These are phyloP conservation scores for Rutstroemia sp. DNA, from an alignment of 2,329 filamentous ascomycete species.

Conservation along the genomic window DNA sequence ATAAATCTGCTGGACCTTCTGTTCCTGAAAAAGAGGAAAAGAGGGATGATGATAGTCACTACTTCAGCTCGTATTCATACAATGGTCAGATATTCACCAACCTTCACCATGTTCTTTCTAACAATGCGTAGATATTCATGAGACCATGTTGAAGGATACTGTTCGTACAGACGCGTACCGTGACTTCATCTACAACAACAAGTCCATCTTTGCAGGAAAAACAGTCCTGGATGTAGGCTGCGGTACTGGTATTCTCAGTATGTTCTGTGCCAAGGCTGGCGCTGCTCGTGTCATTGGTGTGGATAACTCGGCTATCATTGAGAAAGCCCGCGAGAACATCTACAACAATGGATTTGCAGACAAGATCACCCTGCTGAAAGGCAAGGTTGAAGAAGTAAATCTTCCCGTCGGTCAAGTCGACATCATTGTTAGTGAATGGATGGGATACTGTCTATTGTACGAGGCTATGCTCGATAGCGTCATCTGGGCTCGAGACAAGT, in stretches of 20 bases:
- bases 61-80: slow-evolving; percentile 58
- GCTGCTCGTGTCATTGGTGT: slow-evolving; percentile 98
- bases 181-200: slow-evolving; percentile 93
- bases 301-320: slow-evolving; percentile 99
- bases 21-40: slow-evolving; percentile 26
- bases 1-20: slow-evolving; percentile 26
- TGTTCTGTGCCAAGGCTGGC: slow-evolving; percentile 85
- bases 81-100: slow-evolving; percentile 43
- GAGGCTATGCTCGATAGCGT: slow-evolving; percentile 99
- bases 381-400: slow-evolving; percentile 98
- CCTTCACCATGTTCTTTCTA: slow-evolving; percentile 8
- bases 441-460: slow-evolving; percentile 98
- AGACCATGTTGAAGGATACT: slow-evolving; percentile 89
- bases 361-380: slow-evolving; percentile 96
- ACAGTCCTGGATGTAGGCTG: slow-evolving; percentile 95
- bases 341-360: slow-evolving; percentile 82
- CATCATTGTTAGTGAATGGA: slow-evolving; percentile 99
- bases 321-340: slow-evolving; percentile 96
- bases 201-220: slow-evolving; percentile 87
- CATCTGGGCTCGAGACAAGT: slow-evolving; percentile 89
- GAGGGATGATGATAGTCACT: slow-evolving; percentile 49
- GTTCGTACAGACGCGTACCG: slow-evolving; percentile 87
- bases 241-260: slow-evolving; percentile 95
- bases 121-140: slow-evolving; percentile 66
- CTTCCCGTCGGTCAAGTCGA: slow-evolving; percentile 93